A percentile compares a stretch with the other conserved stretches of the same genome.
These are phyloP conservation scores for Leccinum subtestaceum DNA, from an alignment of 768 basidiomycete species.

Conservation along the genomic window DNA sequence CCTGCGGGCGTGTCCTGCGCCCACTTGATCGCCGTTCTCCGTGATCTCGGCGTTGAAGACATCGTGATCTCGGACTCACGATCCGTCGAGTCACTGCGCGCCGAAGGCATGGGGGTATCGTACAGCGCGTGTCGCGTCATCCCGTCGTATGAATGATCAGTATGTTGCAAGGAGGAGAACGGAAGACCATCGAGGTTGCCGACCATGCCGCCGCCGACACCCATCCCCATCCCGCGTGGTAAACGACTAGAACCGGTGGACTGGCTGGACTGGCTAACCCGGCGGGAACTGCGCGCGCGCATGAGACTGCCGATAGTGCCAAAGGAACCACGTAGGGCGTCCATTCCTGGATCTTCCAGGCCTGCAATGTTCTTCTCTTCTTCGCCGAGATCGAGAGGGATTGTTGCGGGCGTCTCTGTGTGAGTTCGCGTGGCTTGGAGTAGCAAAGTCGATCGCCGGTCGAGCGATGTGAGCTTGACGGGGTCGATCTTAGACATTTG, in stretches of 20 bases:
- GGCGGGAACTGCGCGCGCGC: constrained; percentile 55
- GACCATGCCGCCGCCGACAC: constrained; percentile 28
- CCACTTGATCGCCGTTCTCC: constrained; percentile 67
- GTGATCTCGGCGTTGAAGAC: constrained; percentile 31
- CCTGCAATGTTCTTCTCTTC: constrained; percentile 65
- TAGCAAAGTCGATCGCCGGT: constrained; percentile 85
- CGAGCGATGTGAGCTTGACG: constrained; percentile 69
- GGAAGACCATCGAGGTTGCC: constrained; percentile 24
- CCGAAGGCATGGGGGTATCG: constrained; percentile 74
- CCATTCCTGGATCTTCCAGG: constrained; percentile 89
- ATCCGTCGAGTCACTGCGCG: constrained; percentile 36
- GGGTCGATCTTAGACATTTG: constrained; percentile 97
- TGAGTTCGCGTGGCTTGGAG: constrained; percentile 78
- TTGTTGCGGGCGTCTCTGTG: constrained; percentile 49
- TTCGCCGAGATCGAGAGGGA: constrained; percentile 34
- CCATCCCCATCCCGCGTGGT: constrained; percentile 21
- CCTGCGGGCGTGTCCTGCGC: constrained; percentile 60
- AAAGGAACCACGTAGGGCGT: constrained; percentile 86
- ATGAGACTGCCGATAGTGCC: constrained; percentile 92
- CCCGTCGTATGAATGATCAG: constrained; percentile 42
- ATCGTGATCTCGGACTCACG: constrained; percentile 33
- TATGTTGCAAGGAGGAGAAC: constrained; percentile 24
- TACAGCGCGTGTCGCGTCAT: constrained; percentile 82
- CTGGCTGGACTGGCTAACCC: constrained; percentile 48
- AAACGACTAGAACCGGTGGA: constrained; percentile 22